Base-by-base conservation (phyloP, 495 filamentous ascomycete species). In the Astrocystis sublimbata region DNA sequence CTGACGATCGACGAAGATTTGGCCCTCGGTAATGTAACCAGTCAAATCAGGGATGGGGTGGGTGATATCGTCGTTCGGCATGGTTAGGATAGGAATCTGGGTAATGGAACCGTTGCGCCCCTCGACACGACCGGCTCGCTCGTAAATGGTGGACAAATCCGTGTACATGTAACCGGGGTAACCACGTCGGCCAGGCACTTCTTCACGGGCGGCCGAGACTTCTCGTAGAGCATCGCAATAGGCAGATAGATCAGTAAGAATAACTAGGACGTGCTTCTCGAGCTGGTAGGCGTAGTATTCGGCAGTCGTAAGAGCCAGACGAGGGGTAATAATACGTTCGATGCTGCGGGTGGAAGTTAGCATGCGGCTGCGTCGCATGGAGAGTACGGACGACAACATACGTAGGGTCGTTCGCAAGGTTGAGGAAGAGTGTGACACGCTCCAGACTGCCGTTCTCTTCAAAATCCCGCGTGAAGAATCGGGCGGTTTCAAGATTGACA, bases 121-220 rank as follows among this genome's bases (percentile, higher is more conserved):
- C 73, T 96, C 84, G 30, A 99, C 96, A 88, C 96, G 96, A 69
- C 96, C 96, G 70, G 96, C 96, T 81, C 96, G 92, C 77, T 99
- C 96, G 81, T 99, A 99, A 69, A 99, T 94, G 68, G 96, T 99
- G 50, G 96, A 96, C 85, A 99, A 89, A 88, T 99, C 96, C 58
- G 96, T 99, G 83, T 99, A 99, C 96, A 99, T 99, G 84, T 99
- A 99, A 92, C 96, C 96, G 52, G 96, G 96, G 81, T 96, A 99
- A 82, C 96, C 96, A 85, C 96, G 92, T 77, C 96, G 93, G 83
- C 96, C 96, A 60, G 96, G 96, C 43, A 99, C 96, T 90, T 99
- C 96, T 85, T 99, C 96, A 78, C 96, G 86, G 41, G 96, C 96
- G 46, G 96, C 92, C 15, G 96, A 99, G 42, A 97, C 93, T 76